phyloP scores from a whole-genome alignment of 1,284 basidiomycete species.

The Sporisorium exsertum region DNA sequence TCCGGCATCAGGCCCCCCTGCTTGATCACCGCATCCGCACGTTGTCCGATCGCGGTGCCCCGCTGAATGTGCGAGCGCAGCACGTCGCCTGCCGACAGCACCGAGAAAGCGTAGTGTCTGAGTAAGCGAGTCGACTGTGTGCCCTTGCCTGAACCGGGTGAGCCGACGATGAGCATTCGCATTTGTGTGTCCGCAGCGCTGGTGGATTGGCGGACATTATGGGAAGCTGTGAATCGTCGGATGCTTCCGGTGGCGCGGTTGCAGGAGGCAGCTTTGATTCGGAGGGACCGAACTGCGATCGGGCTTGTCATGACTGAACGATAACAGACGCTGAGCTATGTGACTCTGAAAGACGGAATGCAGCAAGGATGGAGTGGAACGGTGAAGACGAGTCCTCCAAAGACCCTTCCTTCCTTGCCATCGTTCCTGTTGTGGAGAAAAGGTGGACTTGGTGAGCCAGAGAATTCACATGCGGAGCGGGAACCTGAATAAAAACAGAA shows the following conservation, averaged over 20 bases:
- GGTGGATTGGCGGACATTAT: background rate
- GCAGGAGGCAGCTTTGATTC: background rate
- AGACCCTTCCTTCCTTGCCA: no score
- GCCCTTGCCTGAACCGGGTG: constrained; percentile 67
- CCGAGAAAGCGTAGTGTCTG: constrained; percentile 38
- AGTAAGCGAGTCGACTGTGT: constrained; percentile 61
- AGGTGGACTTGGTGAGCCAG: background rate
- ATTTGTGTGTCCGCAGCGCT: constrained; percentile 34
- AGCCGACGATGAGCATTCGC: constrained; percentile 66
- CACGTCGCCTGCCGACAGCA: constrained; percentile 63
- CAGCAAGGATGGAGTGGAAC: no score
- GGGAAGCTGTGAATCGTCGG: constrained; percentile 12
- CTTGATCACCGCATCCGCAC: constrained; percentile 58
- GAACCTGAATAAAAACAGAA: background rate
- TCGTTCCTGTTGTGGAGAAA: background rate
- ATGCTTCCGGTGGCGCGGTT: background rate
- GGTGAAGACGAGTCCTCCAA: background rate
- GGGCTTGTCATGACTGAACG: constrained; percentile 9
- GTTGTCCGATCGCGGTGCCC: constrained; percentile 54
- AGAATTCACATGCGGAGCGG: background rate
- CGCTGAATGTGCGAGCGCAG: constrained; percentile 61
- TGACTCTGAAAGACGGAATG: no score
- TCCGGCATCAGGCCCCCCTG: constrained; percentile 66
- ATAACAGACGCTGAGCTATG: no score
- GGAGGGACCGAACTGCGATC: background rate